A percentile compares a stretch with the other conserved stretches of the same genome.
Evolutionary conservation across 345 rosid genomes (phyloP).

Genomic region (Cardamine occulta): DNA sequence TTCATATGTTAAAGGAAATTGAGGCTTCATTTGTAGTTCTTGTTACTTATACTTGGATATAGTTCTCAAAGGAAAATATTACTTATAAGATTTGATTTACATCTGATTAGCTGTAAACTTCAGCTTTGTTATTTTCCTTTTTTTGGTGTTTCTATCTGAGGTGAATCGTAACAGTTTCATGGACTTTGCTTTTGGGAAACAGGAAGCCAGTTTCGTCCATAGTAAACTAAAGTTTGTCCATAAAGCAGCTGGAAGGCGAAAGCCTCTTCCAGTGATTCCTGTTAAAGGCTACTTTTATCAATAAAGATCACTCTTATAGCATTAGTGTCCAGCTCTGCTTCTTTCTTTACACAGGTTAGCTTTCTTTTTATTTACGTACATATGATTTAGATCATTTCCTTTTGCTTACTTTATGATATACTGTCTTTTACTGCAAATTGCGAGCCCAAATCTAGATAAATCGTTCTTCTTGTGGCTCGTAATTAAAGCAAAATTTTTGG

Average conservation of each 20-base stretch:
- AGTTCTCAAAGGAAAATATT: background rate
- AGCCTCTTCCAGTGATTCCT: constrained; percentile 1
- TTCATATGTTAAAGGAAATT: background rate
- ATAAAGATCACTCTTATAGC: constrained; percentile 24
- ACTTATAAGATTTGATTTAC: background rate
- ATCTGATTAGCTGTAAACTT: background rate
- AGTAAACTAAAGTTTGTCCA: constrained; percentile 6
- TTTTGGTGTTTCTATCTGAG: background rate
- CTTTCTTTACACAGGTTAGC: constrained; percentile 23
- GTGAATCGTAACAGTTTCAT: background rate
- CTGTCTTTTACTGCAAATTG: constrained; percentile 31
- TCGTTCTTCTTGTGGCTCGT: constrained; percentile 7
- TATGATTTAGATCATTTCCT: constrained; percentile 16
- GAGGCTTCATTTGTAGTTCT: background rate
- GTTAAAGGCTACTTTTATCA: constrained; percentile 32
- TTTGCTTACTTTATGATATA: constrained; percentile 21
- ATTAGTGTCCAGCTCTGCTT: constrained; percentile 38
- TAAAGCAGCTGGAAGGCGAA: constrained; percentile 8
- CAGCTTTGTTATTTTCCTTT: background rate
- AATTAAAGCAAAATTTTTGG: constrained; percentile 2
- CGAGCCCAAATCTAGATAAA: background rate
- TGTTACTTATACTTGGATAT: constrained; percentile 10
- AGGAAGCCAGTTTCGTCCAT: background rate
- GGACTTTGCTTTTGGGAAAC: constrained; percentile 4
- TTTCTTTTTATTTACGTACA: constrained; percentile 16